A percentile compares a stretch with the other conserved stretches of the same genome.
Conservation (phyloP, 164 flowering plant genomes). For the Magnolia sinica region DNA sequence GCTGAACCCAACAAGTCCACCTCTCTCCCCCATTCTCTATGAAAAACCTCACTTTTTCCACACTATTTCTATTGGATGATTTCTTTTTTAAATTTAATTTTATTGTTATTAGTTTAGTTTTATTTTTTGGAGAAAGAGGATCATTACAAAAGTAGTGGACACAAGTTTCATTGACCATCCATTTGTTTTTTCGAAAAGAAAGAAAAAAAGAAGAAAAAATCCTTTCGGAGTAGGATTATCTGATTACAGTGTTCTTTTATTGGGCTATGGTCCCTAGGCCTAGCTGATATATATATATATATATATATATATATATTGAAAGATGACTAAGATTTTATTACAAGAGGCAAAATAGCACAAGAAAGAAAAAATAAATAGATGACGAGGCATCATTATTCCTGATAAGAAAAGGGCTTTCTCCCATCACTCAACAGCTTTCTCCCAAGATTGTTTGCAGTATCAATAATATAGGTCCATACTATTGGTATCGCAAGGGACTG, state of each 20-base stretch:
- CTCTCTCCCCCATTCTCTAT: too few relatives aligned
- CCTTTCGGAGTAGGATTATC: background rate
- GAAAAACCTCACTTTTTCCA: too few relatives aligned
- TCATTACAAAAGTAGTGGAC: background rate
- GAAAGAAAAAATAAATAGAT: background rate
- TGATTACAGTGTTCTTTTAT: too few relatives aligned
- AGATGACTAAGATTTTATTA: too few relatives aligned
- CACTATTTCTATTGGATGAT: background rate
- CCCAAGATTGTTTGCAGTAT: background rate
- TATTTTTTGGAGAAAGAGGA: background rate
- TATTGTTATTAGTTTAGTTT: background rate
- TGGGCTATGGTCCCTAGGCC: too few relatives aligned
- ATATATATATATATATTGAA: too few relatives aligned
- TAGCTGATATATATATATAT: too few relatives aligned
- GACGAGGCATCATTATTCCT: background rate
- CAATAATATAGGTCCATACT: too few relatives aligned
- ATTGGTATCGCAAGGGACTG: too few relatives aligned
- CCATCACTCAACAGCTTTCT: background rate
- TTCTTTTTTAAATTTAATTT: too few relatives aligned
- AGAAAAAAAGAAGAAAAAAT: background rate
- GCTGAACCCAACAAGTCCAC: background rate
- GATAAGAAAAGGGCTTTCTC: background rate
- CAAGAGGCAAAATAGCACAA: background rate
- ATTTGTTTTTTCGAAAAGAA: background rate
- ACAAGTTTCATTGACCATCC: background rate